Percentiles rank a stretch among this genome's conserved stretches.
These are phyloP conservation scores for Elongisporangium undulatum DNA, from an alignment of 352 stramenopile species.

Conservation along the genomic window DNA sequence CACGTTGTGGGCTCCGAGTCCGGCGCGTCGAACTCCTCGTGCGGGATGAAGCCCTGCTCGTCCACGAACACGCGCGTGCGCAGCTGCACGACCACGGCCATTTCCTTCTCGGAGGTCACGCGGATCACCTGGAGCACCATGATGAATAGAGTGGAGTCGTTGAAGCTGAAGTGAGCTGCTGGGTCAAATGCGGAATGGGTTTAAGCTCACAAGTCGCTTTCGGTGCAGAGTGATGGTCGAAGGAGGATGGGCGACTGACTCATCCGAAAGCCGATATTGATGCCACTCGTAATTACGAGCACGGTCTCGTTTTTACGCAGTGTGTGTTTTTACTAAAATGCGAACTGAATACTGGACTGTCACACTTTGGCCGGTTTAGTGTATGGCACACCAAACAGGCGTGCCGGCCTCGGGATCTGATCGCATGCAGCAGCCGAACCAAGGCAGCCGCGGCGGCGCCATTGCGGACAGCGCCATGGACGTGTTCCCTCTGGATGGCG, in stretches of 20 bases:
- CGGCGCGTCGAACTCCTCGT: slow-evolving; percentile 29
- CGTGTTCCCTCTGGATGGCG: slow-evolving; percentile 10
- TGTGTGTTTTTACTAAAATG: not conserved
- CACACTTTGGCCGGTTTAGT: not conserved
- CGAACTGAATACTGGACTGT: not conserved
- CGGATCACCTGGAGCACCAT: slow-evolving; percentile 34
- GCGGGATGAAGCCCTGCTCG: slow-evolving; percentile 33
- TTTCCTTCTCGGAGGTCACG: slow-evolving; percentile 35
- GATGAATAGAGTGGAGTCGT: not conserved
- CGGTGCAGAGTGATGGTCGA: not conserved
- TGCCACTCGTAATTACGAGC: not conserved
- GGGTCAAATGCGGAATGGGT: slow-evolving; percentile 11
- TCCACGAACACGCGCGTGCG: slow-evolving; percentile 43
- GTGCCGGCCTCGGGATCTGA: not conserved
- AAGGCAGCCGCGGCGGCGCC: no score
- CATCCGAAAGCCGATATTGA: slow-evolving; percentile 1
- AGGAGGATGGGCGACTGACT: not conserved
- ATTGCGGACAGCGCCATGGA: slow-evolving; percentile 8
- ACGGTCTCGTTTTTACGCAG: not conserved
- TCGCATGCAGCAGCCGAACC: not conserved
- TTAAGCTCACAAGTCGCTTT: not conserved
- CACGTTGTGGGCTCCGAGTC: slow-evolving; percentile 33
- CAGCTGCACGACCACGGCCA: slow-evolving; percentile 31
- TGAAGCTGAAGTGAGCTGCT: slow-evolving; percentile 6
- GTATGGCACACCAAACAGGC: not conserved